A percentile compares a stretch with the other conserved stretches of the same genome.
These are phyloP conservation scores for Pseudogymnoascus sp. DNA, from an alignment of 2,329 filamentous ascomycete genomes.

Conservation along the genomic window DNA sequence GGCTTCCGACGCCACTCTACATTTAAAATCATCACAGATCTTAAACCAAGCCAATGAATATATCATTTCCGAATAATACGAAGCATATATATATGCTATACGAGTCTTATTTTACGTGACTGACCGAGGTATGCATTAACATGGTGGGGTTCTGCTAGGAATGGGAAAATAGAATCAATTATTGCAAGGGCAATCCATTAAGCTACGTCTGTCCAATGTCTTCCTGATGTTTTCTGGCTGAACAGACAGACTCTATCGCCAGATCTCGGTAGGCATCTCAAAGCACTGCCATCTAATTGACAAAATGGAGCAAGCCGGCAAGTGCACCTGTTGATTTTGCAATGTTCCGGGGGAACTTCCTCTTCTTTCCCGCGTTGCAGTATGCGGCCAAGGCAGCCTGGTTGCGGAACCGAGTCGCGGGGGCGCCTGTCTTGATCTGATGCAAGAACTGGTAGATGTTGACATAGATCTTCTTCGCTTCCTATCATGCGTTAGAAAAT, in stretches of 20 bases:
- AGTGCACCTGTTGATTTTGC: not conserved
- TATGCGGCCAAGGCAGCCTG: not conserved
- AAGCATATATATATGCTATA: not conserved
- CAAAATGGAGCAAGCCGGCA: not conserved
- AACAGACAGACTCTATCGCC: not conserved
- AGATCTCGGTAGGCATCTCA: not conserved
- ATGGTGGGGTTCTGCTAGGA: not conserved
- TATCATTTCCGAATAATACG: not conserved
- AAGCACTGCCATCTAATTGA: not conserved
- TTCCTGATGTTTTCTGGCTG: not conserved
- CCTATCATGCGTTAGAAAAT: constrained; percentile 28
- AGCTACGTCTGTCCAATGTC: not conserved
- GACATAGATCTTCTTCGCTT: constrained; percentile 36
- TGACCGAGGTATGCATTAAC: not conserved
- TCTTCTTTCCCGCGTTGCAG: not conserved
- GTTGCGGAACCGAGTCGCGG: not conserved
- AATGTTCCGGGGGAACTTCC: not conserved
- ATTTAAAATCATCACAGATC: not conserved
- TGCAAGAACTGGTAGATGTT: constrained; percentile 45
- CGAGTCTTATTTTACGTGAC: not conserved
- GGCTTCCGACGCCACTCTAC: not conserved
- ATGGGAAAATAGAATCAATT: not conserved
- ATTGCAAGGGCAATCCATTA: not conserved
- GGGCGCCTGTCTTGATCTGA: constrained; percentile 24
- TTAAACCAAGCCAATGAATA: not conserved